These are phyloP conservation scores for Cynara cardunculus DNA, from an alignment of 129 eudicot genomes.

Conservation along the genomic window DNA sequence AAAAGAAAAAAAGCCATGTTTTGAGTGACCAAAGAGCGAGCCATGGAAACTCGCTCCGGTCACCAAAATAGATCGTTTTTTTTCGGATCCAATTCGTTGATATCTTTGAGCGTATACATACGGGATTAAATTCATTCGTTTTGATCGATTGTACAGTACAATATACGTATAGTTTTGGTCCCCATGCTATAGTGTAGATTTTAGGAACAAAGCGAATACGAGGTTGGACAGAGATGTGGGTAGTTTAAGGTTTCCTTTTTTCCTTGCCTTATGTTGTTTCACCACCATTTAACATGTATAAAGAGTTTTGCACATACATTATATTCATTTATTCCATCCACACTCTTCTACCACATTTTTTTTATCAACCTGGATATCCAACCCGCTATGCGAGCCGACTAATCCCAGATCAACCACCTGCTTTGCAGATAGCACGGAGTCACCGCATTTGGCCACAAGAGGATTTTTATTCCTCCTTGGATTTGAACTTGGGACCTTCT, in stretches of 20 bases:
- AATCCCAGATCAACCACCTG: no score
- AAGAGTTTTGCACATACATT: slow-evolving; percentile 14
- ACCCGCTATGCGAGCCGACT: no score
- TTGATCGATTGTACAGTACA: slow-evolving; percentile 9
- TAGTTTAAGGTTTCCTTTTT: slow-evolving; percentile 24
- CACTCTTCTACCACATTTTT: not conserved
- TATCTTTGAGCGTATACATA: slow-evolving; percentile 1
- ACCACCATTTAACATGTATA: slow-evolving; percentile 12
- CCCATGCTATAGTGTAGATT: slow-evolving; percentile 21
- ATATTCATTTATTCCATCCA: not conserved
- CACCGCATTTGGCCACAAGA: no score
- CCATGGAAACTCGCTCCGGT: slow-evolving; percentile 17
- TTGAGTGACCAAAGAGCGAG: slow-evolving; percentile 19
- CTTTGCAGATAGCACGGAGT: no score
- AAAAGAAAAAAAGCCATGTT: slow-evolving; percentile 17
- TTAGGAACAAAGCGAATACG: slow-evolving; percentile 25
- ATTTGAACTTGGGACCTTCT: no score
- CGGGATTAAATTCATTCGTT: not conserved
- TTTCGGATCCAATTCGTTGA: not conserved
- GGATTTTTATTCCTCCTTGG: no score
- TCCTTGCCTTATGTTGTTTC: slow-evolving; percentile 25
- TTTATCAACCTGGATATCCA: no score
- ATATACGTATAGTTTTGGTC: not conserved
- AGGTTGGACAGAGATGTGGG: slow-evolving; percentile 17
- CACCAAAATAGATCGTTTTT: slow-evolving; percentile 8